Evolutionary conservation across 345 rosid genomes (phyloP).

Genomic region (Gynandropsis gynandra): DNA sequence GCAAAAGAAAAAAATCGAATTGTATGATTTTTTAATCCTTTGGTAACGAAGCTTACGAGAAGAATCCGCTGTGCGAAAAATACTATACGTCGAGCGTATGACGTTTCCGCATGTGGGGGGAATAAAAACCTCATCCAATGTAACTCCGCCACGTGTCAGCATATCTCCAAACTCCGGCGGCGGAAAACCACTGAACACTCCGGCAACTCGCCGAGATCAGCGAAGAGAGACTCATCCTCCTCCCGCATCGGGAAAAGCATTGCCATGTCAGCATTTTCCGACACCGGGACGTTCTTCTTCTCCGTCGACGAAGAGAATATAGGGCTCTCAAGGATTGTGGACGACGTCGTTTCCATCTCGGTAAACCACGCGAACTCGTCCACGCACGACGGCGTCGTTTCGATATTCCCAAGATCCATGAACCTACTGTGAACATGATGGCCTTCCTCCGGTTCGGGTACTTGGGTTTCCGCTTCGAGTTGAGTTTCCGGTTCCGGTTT

Average conservation of each 20-base stretch:
- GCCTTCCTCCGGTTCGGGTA: conserved; percentile 32
- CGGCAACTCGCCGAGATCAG: conserved; percentile 97
- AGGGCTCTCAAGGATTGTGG: conserved; percentile 60
- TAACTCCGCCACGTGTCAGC: conserved; percentile 36
- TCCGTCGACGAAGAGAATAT: conserved; percentile 40
- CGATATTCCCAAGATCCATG: conserved; percentile 40
- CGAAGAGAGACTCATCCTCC: conserved; percentile 90
- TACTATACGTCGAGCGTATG: conserved; percentile 23
- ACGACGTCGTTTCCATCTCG: conserved; percentile 71
- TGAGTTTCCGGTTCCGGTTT: conserved; percentile 25
- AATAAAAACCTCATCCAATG: conserved; percentile 17
- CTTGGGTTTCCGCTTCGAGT: conserved; percentile 25
- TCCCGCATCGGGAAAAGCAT: conserved; percentile 60
- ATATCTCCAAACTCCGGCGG: conserved; percentile 63
- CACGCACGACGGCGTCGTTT: conserved; percentile 30
- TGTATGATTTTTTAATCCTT: neutral
- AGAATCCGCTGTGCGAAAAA: too few relatives aligned
- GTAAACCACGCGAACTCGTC: conserved; percentile 83
- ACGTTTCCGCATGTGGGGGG: conserved; percentile 27
- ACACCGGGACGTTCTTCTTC: conserved; percentile 22
- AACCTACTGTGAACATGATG: conserved; percentile 29
- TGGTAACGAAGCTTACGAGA: too few relatives aligned
- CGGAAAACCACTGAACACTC: conserved; percentile 82
- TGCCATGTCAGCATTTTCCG: conserved; percentile 35
- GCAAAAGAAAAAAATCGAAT: conserved; percentile 17